Conservation (phyloP, 2,329 filamentous ascomycete species). For the Calonectria crousiana region DNA sequence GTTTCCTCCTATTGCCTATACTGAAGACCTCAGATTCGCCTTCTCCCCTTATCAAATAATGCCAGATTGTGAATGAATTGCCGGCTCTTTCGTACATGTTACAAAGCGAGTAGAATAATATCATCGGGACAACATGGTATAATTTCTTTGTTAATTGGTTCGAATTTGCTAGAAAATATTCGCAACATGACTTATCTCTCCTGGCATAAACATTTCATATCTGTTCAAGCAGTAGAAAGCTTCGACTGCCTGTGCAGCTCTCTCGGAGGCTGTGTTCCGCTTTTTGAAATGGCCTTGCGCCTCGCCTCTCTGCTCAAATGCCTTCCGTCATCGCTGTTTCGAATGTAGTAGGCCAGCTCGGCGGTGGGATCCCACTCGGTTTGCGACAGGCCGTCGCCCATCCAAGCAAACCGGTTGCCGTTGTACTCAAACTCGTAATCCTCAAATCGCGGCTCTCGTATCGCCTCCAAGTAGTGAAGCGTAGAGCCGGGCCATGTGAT, state of each 20-base stretch:
- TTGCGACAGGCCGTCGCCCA: constrained; percentile 17
- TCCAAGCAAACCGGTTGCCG: neutral
- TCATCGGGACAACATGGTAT: no score
- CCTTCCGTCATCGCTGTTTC: constrained; percentile 24
- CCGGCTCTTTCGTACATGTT: no score
- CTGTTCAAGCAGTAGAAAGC: neutral
- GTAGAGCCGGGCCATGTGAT: constrained; percentile 32
- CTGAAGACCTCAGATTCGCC: no score
- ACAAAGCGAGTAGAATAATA: no score
- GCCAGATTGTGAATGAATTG: no score
- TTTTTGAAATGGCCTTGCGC: neutral
- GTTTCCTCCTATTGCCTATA: no score
- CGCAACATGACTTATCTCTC: neutral
- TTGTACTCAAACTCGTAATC: constrained; percentile 6
- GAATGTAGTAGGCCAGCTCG: constrained; percentile 32
- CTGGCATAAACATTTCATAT: neutral
- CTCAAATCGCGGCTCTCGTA: constrained; percentile 17
- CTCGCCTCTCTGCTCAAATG: constrained; percentile 19
- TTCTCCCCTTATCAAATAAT: no score
- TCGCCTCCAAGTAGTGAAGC: constrained; percentile 27
- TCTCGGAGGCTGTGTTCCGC: neutral
- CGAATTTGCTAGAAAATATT: no score
- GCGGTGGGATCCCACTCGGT: constrained; percentile 32
- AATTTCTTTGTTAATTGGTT: no score
- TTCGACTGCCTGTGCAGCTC: neutral